Conservation (phyloP, 441 rosid species). For the Breynia disticha region DNA sequence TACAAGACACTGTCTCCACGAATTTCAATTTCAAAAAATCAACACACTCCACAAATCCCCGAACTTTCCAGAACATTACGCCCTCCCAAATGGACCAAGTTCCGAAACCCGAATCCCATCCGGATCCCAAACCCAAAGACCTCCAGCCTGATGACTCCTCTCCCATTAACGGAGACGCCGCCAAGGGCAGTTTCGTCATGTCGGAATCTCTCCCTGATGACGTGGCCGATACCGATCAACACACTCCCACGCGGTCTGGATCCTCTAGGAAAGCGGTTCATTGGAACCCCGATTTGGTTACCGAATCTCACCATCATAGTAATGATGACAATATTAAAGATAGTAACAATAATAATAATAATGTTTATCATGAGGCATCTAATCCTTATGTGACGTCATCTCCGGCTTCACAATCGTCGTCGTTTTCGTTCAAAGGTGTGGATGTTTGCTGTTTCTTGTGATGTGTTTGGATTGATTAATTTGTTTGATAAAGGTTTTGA, state of each 20-base stretch:
- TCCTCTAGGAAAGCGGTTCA: slow-evolving; percentile 60
- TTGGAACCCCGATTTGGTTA: slow-evolving; percentile 77
- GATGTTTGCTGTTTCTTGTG: slow-evolving; percentile 9
- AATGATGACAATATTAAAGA: slow-evolving; percentile 2
- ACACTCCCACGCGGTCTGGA: slow-evolving; percentile 19
- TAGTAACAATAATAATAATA: slow-evolving; percentile 6
- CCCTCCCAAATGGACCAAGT: slow-evolving; percentile 12
- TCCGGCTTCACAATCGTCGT: slow-evolving; percentile 28
- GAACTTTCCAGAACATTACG: slow-evolving; percentile 3
- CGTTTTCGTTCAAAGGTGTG: slow-evolving; percentile 34
- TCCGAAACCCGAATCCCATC: slow-evolving; percentile 14
- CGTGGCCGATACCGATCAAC: slow-evolving; percentile 1
- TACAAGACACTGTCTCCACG: too few relatives aligned
- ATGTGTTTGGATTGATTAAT: background rate
- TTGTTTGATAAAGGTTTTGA: background rate
- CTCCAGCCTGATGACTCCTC: too few relatives aligned
- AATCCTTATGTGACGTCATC: slow-evolving; percentile 41
- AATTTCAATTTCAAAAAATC: too few relatives aligned
- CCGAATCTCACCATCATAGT: slow-evolving; percentile 39
- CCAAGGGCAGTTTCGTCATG: slow-evolving; percentile 9
- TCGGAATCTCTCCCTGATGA: slow-evolving; percentile 18
- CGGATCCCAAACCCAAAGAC: slow-evolving; percentile 18
- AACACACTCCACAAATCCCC: background rate
- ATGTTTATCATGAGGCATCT: slow-evolving; percentile 27
- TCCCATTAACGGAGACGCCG: slow-evolving; percentile 19